Evolutionary conservation across 495 filamentous ascomycete species (phyloP).

Genomic region (Staphylotrichum longicolle): DNA sequence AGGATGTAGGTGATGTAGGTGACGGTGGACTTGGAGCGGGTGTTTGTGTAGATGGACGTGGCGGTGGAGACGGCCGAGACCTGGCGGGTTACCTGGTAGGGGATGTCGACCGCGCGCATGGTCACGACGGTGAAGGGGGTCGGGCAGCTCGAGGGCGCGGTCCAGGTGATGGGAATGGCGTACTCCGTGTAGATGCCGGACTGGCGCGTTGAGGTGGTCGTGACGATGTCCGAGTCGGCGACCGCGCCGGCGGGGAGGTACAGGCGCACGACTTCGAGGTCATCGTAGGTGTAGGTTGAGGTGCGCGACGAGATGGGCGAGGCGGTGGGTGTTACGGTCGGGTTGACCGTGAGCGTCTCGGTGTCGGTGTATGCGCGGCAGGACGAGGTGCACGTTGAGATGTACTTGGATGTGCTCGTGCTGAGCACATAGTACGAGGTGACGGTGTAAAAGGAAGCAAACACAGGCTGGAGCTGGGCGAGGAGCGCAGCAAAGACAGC

Average conservation of each 20-base stretch:
- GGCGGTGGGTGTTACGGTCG: slow-evolving; percentile 33
- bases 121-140: slow-evolving; percentile 38
- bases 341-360: slow-evolving; percentile 11
- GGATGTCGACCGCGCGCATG: slow-evolving; percentile 32
- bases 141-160: slow-evolving; percentile 39
- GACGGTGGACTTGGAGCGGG: slow-evolving; percentile 6
- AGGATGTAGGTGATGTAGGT: slow-evolving; percentile 19
- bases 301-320: slow-evolving; percentile 37
- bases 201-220: not conserved
- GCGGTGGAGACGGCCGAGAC: slow-evolving; percentile 30
- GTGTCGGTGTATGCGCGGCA: slow-evolving; percentile 23
- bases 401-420: not conserved
- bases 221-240: slow-evolving; percentile 12
- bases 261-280: slow-evolving; percentile 38
- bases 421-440: slow-evolving; percentile 5
- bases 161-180: slow-evolving; percentile 37
- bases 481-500: slow-evolving; percentile 5
- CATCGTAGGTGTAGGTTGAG: slow-evolving; percentile 23
- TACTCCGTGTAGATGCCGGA: slow-evolving; percentile 31
- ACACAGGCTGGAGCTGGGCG: slow-evolving; percentile 9
- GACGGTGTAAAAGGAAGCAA: slow-evolving; percentile 11
- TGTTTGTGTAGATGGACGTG: slow-evolving; percentile 28
- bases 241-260: slow-evolving; percentile 36
- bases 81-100: slow-evolving; percentile 37
- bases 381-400: not conserved